A percentile compares a stretch with the other conserved stretches of the same genome.
These are phyloP conservation scores for Ascochyta clinopodiicola DNA, from an alignment of 2,329 filamentous ascomycete species.

Conservation along the genomic window DNA sequence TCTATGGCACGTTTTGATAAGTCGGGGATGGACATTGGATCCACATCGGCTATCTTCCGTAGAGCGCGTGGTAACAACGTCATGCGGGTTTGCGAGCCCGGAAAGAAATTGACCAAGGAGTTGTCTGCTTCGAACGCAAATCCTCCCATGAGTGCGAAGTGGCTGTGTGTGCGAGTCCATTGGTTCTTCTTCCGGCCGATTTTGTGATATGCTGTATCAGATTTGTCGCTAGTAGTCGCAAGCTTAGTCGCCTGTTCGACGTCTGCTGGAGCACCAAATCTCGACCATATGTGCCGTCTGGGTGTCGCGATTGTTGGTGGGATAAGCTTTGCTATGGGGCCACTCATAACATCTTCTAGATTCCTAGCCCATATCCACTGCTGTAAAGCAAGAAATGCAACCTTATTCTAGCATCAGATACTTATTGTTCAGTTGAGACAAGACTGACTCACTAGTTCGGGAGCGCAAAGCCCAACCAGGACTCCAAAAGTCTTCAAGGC, in stretches of 20 bases:
- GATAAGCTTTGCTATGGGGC: too few species aligned
- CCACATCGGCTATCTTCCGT: too few species aligned
- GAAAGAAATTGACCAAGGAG: too few species aligned
- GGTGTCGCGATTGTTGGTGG: too few species aligned
- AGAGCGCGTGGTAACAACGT: not conserved
- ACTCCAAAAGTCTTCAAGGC: not conserved
- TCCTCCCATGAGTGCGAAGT: slow-evolving; percentile 2
- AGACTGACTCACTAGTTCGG: not conserved
- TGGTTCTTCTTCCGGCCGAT: not conserved
- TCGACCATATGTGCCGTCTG: too few species aligned
- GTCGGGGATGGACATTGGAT: too few species aligned
- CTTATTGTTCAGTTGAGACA: not conserved
- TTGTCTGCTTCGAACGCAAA: not conserved
- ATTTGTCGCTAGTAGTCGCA: too few species aligned
- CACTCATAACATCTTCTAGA: not conserved
- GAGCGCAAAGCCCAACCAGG: not conserved
- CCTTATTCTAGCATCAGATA: not conserved
- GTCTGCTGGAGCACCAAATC: too few species aligned
- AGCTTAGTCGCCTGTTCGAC: too few species aligned
- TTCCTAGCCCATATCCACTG: not conserved
- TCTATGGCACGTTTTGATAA: too few species aligned
- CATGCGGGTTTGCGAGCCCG: not conserved
- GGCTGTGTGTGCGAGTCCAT: not conserved
- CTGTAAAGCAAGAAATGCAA: not conserved
- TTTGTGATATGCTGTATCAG: too few species aligned